Base-by-base conservation (phyloP, 345 rosid species). In the Brassica rapa region DNA sequence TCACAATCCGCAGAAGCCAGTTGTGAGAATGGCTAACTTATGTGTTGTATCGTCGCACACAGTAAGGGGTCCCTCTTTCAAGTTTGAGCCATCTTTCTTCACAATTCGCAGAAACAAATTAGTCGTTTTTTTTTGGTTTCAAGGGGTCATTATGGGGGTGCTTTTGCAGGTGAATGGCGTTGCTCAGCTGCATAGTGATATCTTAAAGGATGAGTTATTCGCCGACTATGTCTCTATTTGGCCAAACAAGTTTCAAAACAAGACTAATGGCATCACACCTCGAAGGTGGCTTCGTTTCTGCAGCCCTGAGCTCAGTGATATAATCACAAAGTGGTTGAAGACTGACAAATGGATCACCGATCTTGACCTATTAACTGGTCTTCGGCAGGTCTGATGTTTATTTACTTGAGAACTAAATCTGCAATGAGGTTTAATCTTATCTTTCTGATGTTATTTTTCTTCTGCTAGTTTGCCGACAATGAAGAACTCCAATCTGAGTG, bases 221-320 rank as follows among this genome's bases (percentile, higher is more conserved):
- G 90, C 91, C 46, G 98, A 94, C 87, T 94, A 91, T 77, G 97
- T 91, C 71, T 89, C 97, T 63, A 46, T 94, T 66, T 94, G 97
- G 97, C 97, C 98, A 59, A 87, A 79, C 82, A 92, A 91, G 83
- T 91, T 94, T 83, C 97, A 94, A 85, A 94, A 94, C 62, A 94
- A 94, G 84, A 94, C 98, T 60, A 94, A 94, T 76, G 98, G 98
- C 68, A 89, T 94, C 59, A 94, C 98, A 72, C 98, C 98, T 76
- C 97, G 97, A 61, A 87, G 98, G 41, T 94, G 98, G 98, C 93
- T 94, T 75, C 85, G 88, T 33, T 94, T 94, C 82, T 94, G 98
- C 87, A 94, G 88, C 82, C 97, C 97, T 72, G 97, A 92, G 88
- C 97, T 94, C 53, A 91, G 98, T 86, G 82, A 83, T 77, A 88